Evolutionary conservation across 306 rosid species (phyloP).

Genomic region (Ormosia semicastrata): DNA sequence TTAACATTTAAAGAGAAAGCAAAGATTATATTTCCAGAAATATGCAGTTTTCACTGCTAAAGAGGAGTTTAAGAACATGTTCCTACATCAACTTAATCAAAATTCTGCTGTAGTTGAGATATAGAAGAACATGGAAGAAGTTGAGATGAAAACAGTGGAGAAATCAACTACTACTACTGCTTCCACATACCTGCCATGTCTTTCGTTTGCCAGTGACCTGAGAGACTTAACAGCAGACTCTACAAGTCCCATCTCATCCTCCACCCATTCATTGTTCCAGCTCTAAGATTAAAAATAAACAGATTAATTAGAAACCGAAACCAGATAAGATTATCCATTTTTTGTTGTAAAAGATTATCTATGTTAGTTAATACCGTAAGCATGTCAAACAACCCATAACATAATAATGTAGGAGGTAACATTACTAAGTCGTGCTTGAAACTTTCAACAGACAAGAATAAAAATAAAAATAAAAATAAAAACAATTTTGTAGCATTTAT

Average conservation of each 20-base stretch:
- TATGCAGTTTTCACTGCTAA: no score
- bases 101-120: no score
- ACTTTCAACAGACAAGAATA: not conserved
- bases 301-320: not conserved
- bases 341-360: not conserved
- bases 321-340: not conserved
- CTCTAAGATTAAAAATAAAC: slow-evolving; percentile 40
- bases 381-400: not conserved
- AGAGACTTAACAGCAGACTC: slow-evolving; percentile 74
- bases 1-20: no score
- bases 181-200: slow-evolving; percentile 72
- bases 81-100: no score
- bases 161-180: not conserved
- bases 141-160: no score
- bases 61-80: no score
- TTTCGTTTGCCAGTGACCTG: slow-evolving; percentile 90
- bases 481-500: no score
- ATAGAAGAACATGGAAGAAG: no score
- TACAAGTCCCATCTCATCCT: slow-evolving; percentile 67
- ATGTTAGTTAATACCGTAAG: not conserved
- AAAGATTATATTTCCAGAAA: no score
- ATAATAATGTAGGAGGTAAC: not conserved
- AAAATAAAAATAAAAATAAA: no score
- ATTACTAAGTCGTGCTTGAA: not conserved
- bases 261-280: slow-evolving; percentile 79